phyloP scores from a whole-genome alignment of 345 rosid genomes.

The Salix dunnii region DNA sequence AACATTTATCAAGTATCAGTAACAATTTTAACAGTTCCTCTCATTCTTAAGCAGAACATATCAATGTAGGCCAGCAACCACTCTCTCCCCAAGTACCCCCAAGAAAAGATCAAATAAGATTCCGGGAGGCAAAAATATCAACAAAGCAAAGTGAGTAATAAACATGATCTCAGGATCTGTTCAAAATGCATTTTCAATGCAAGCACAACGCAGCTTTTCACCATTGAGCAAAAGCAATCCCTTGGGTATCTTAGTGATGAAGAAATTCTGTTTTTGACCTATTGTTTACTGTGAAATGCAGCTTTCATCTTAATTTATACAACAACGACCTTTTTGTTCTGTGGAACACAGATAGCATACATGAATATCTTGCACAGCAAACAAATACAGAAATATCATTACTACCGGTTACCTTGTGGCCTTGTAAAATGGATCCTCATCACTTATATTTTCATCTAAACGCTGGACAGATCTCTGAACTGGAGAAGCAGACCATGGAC shows the following conservation, averaged over 20 bases:
- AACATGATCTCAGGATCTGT: background rate
- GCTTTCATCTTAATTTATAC: background rate
- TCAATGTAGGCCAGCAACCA: background rate
- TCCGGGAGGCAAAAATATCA: background rate
- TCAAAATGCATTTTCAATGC: background rate
- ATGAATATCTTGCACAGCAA: background rate
- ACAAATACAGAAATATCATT: background rate
- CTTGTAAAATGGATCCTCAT: conserved; percentile 68
- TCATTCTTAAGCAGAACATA: background rate
- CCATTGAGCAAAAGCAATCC: background rate
- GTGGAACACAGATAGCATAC: background rate
- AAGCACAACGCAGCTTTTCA: background rate
- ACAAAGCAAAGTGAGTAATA: background rate
- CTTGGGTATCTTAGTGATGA: background rate
- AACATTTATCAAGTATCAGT: background rate
- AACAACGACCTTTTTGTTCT: background rate
- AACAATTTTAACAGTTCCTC: background rate
- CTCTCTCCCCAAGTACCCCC: background rate
- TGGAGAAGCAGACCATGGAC: conserved; percentile 72
- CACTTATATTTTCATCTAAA: conserved; percentile 62
- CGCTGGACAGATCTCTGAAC: conserved; percentile 55
- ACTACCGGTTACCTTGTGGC: conserved; percentile 46
- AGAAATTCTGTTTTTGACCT: background rate
- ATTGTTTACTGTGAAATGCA: background rate
- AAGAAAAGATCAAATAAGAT: background rate